phyloP scores from a whole-genome alignment of 1,284 basidiomycete species.

The Apiotrichum gamsii region DNA sequence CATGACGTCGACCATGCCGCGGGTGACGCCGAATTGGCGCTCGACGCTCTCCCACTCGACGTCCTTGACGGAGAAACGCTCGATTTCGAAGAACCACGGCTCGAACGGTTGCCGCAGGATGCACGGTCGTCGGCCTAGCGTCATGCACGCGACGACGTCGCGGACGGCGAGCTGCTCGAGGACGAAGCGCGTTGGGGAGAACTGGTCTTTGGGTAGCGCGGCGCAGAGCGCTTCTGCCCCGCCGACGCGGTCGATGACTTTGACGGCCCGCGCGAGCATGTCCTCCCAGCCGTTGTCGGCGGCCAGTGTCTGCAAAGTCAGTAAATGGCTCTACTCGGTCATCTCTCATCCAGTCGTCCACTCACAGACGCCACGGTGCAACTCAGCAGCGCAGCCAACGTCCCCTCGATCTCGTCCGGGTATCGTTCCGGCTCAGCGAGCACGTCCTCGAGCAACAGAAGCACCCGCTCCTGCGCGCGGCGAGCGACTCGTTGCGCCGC shows the following conservation, averaged over 20 bases:
- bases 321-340: too few relatives aligned
- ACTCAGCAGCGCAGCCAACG: constrained; percentile 35
- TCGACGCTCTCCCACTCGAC: constrained; percentile 42
- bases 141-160: constrained; percentile 44
- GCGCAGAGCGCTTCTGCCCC: constrained; percentile 34
- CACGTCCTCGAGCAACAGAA: constrained; percentile 19
- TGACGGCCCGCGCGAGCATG: constrained; percentile 30
- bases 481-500: constrained; percentile 25
- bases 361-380: constrained; percentile 38
- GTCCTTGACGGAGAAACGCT: constrained; percentile 30
- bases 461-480: constrained; percentile 23
- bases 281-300: constrained; percentile 43
- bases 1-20: constrained; percentile 43
- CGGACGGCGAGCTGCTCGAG: constrained; percentile 43
- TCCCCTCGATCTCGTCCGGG: constrained; percentile 29
- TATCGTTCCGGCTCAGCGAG: constrained; percentile 19
- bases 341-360: neutral
- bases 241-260: constrained; percentile 35
- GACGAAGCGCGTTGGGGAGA: constrained; percentile 34
- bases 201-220: constrained; percentile 23
- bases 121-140: constrained; percentile 33
- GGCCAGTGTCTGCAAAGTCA: constrained; percentile 26
- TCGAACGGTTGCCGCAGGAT: constrained; percentile 37
- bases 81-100: constrained; percentile 44
- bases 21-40: constrained; percentile 40